Percentiles rank a stretch among this genome's conserved stretches.
Evolutionary conservation across 2,329 filamentous ascomycete species (phyloP).

Genomic region (Colletotrichum sp.): DNA sequence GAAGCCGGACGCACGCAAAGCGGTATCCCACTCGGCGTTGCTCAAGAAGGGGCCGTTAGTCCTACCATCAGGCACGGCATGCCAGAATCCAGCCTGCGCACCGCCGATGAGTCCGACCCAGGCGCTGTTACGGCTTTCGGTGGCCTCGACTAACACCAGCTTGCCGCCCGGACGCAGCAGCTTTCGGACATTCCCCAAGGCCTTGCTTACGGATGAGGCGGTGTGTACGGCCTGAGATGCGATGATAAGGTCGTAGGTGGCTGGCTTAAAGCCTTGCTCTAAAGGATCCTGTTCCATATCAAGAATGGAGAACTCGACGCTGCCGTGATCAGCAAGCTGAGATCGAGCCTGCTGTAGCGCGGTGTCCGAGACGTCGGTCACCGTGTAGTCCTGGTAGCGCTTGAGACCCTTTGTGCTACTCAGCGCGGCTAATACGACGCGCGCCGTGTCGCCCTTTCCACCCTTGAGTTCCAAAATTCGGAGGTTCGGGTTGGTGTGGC

Average conservation of each 20-base stretch:
- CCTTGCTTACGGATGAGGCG: constrained; percentile 26
- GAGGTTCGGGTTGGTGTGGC: background rate
- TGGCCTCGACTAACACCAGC: constrained; percentile 32
- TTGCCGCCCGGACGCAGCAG: constrained; percentile 34
- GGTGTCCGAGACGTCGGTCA: constrained; percentile 41
- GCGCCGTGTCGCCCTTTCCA: background rate
- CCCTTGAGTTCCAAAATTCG: background rate
- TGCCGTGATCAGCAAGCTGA: constrained; percentile 22
- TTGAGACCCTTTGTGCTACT: background rate
- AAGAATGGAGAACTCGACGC: constrained; percentile 35
- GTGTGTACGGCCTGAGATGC: constrained; percentile 33
- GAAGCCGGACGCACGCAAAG: background rate
- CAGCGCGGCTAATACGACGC: background rate
- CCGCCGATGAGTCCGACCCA: background rate
- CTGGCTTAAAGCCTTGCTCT: constrained; percentile 27
- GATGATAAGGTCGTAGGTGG: constrained; percentile 30
- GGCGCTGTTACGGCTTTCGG: background rate
- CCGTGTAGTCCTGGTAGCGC: background rate
- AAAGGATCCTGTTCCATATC: constrained; percentile 34
- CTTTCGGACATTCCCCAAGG: constrained; percentile 26
- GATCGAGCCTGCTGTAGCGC: constrained; percentile 35
- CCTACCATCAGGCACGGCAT: background rate
- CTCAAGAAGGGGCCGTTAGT: background rate
- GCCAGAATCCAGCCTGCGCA: background rate
- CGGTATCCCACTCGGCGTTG: rapidly evolving